Conservation (phyloP, 805 yeast genomes). For the Wickerhamomyces kurtzmanii region DNA sequence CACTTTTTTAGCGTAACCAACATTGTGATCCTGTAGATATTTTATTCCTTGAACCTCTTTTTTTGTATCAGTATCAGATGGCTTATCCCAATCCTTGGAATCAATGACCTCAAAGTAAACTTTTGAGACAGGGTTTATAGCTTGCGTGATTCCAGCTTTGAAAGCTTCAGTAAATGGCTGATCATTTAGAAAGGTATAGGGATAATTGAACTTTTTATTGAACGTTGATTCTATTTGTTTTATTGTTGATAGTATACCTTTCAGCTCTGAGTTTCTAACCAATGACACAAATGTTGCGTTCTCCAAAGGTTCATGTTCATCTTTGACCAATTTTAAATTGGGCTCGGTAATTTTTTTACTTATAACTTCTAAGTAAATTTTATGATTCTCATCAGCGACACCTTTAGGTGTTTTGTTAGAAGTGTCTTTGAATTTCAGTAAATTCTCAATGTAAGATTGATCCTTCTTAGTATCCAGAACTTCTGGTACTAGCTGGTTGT, state of each 20-base stretch:
- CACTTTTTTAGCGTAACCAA: constrained; percentile 47
- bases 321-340: constrained; percentile 19
- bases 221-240: constrained; percentile 51
- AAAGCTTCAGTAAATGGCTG: constrained; percentile 51
- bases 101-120: constrained; percentile 35
- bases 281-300: constrained; percentile 70
- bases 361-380: constrained; percentile 26
- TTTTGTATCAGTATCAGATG: constrained; percentile 39
- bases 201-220: constrained; percentile 64
- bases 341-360: constrained; percentile 36
- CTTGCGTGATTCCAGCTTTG: constrained; percentile 29
- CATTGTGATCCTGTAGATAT: constrained; percentile 27
- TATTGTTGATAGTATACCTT: constrained; percentile 40
- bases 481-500: no score
- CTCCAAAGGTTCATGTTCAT: constrained; percentile 28
- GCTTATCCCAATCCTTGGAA: constrained; percentile 48
- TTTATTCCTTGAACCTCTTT: constrained; percentile 31
- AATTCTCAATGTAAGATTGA: no score
- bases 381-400: constrained; percentile 24
- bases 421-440: no score
- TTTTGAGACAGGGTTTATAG: constrained; percentile 29
- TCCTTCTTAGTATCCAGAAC: no score
- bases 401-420: no score
- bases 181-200: constrained; percentile 76
- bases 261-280: constrained; percentile 59